phyloP scores from a whole-genome alignment of 2,329 filamentous ascomycete genomes.

The Fusarium foetens region DNA sequence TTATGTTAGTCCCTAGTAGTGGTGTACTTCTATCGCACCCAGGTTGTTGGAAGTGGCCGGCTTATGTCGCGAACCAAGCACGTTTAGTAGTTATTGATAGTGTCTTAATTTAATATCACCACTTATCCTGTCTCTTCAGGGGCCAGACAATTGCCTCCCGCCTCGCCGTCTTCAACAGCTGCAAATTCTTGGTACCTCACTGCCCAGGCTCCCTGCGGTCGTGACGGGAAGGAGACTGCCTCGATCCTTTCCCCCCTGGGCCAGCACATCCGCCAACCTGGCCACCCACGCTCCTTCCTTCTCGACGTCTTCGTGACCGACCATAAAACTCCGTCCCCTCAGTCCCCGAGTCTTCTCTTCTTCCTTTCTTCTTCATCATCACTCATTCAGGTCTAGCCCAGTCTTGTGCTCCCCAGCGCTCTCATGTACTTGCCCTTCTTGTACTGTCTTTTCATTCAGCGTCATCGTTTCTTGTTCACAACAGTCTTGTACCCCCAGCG shows the following conservation, averaged over 20 bases:
- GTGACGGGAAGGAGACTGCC: neutral
- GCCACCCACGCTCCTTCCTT: neutral
- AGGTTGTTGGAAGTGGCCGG: too few relatives aligned
- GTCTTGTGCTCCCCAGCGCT: neutral
- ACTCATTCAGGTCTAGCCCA: neutral
- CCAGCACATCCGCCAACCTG: neutral
- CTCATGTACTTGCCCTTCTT: neutral
- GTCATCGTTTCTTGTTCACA: neutral
- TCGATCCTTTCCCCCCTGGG: neutral
- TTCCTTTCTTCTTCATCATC: slow-evolving; percentile 2
- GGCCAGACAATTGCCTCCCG: neutral
- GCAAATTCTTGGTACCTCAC: neutral
- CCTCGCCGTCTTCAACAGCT: neutral
- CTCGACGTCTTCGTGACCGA: neutral
- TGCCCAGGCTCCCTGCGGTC: too few relatives aligned
- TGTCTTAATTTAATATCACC: neutral
- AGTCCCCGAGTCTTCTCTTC: neutral
- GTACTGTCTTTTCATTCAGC: neutral
- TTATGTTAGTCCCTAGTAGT: neutral
- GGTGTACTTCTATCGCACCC: neutral
- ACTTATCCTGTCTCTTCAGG: neutral
- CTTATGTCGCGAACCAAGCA: neutral
- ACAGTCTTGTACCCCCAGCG: neutral
- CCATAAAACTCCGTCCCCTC: neutral
- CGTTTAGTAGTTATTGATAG: neutral